These are phyloP conservation scores for Daldinia caldariorum DNA, from an alignment of 495 filamentous ascomycete genomes.

Conservation along the genomic window DNA sequence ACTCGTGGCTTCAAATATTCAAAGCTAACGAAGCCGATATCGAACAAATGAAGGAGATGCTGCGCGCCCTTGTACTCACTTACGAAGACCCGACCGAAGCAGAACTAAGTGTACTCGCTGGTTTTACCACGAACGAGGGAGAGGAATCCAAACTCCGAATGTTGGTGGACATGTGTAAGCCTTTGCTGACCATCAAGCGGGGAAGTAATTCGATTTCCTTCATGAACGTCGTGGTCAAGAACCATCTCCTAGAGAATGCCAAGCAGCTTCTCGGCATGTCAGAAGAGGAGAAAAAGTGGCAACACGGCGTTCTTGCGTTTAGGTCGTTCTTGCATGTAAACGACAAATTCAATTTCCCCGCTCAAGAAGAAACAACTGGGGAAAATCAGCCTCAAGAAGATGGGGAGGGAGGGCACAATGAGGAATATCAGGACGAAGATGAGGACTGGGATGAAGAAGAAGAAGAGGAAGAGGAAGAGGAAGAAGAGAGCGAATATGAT, in stretches of 20 bases:
- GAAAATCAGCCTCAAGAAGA: conserved; percentile 11
- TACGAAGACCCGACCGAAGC: conserved; percentile 50
- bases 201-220: conserved; percentile 44
- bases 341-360: conserved; percentile 38
- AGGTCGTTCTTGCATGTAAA: conserved; percentile 51
- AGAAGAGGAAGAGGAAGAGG: conserved; percentile 21
- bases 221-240: conserved; percentile 49
- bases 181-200: conserved; percentile 43
- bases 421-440: conserved; percentile 12
- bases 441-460: conserved; percentile 23
- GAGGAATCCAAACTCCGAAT: conserved; percentile 44
- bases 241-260: conserved; percentile 46
- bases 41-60: conserved; percentile 51
- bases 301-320: conserved; percentile 51
- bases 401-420: neutral
- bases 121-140: conserved; percentile 40
- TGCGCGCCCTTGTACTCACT: conserved; percentile 49
- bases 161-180: conserved; percentile 48
- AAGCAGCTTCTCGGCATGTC: conserved; percentile 48
- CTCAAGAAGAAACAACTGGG: conserved; percentile 12
- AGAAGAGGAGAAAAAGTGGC: conserved; percentile 51
- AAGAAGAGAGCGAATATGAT: conserved; percentile 30
- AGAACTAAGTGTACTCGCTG: conserved; percentile 49
- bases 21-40: conserved; percentile 49
- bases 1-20: conserved; percentile 50